These are phyloP conservation scores for Phaffia tasmanica DNA, from an alignment of 768 basidiomycete species.

Conservation along the genomic window DNA sequence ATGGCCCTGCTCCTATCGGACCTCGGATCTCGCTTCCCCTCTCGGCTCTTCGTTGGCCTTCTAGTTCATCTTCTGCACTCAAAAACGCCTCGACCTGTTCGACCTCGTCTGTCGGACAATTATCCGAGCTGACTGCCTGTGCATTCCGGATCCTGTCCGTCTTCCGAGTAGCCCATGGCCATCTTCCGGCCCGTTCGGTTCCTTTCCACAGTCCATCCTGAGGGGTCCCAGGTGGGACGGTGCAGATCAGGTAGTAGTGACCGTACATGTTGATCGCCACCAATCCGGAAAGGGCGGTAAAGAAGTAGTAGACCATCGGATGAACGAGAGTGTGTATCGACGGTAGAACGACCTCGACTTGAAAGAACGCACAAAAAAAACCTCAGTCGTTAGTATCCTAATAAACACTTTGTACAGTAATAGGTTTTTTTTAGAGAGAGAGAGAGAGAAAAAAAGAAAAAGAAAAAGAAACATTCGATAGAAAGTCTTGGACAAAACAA, in stretches of 20 bases:
- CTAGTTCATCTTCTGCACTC: neutral
- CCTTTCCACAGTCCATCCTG: slow-evolving; percentile 42
- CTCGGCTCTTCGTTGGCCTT: too few relatives aligned
- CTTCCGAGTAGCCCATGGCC: slow-evolving; percentile 50
- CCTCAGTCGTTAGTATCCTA: neutral
- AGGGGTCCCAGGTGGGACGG: slow-evolving; percentile 66
- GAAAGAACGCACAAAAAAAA: neutral
- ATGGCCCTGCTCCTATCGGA: neutral
- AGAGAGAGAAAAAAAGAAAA: neutral
- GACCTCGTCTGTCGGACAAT: neutral
- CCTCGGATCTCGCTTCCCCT: neutral
- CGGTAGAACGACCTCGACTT: slow-evolving; percentile 71
- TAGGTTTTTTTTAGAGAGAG: too few relatives aligned
- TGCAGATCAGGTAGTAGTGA: slow-evolving; percentile 80
- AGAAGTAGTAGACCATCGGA: slow-evolving; percentile 46
- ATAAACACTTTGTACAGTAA: too few relatives aligned
- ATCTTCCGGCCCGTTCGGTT: slow-evolving; percentile 39
- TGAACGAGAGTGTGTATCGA: slow-evolving; percentile 30
- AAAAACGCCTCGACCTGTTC: slow-evolving; percentile 7
- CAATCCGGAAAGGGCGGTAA: slow-evolving; percentile 61
- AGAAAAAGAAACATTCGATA: neutral
- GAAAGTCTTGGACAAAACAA: neutral
- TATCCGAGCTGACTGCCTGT: slow-evolving; percentile 29
- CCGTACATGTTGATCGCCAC: slow-evolving; percentile 62
- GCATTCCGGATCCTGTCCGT: neutral